Evolutionary conservation across 2,329 filamentous ascomycete species (phyloP).

Genomic region (Colletotrichum phormii): DNA sequence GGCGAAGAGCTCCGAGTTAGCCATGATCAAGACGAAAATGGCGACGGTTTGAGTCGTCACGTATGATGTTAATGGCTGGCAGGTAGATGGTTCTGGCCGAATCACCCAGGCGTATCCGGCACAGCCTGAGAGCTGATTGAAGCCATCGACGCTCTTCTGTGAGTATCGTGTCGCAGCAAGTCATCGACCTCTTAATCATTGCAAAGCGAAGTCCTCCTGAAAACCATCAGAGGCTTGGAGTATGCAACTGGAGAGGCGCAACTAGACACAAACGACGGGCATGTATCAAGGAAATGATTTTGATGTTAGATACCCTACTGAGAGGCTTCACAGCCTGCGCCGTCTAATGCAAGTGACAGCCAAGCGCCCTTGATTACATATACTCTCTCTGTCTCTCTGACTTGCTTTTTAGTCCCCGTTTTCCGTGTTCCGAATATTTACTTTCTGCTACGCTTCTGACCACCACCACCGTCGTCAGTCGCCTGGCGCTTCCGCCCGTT

Average conservation of each 20-base stretch:
- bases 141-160: too few relatives aligned
- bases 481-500: slow-evolving; percentile 80
- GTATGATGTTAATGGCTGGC: neutral
- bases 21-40: slow-evolving; percentile 68
- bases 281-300: slow-evolving; percentile 15
- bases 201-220: neutral
- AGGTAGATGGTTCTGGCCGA: neutral
- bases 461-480: slow-evolving; percentile 52
- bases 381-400: neutral
- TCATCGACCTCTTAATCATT: neutral
- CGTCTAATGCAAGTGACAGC: slow-evolving; percentile 1
- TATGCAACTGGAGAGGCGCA: neutral
- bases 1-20: slow-evolving; percentile 70
- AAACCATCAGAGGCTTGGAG: neutral
- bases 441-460: slow-evolving; percentile 40
- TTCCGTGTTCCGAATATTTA: slow-evolving; percentile 2
- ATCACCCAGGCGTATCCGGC: neutral
- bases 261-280: neutral
- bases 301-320: slow-evolving; percentile 29
- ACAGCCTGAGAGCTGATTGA: too few relatives aligned
- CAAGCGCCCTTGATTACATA: slow-evolving; percentile 27
- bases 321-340: slow-evolving; percentile 20
- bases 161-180: neutral
- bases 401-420: neutral
- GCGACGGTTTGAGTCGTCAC: slow-evolving; percentile 49